A percentile compares a stretch with the other conserved stretches of the same genome.
Conservation (phyloP, 805 yeast genomes). For the Monosporozyma yasuniensis region DNA sequence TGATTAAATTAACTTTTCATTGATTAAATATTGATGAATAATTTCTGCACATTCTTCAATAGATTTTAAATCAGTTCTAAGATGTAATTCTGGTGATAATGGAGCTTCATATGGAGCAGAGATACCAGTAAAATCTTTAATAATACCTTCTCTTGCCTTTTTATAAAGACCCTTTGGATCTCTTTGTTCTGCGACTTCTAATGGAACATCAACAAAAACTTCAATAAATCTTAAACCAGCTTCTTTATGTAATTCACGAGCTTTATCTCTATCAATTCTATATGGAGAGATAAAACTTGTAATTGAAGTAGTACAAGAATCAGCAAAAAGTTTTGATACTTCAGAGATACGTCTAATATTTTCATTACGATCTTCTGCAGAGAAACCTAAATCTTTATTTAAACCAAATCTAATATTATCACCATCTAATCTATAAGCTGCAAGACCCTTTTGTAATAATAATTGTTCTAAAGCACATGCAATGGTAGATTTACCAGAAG, state of each 20-base stretch:
- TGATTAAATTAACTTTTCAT: slow-evolving; percentile 32
- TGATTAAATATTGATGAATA: slow-evolving; percentile 58
- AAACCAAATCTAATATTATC: slow-evolving; percentile 92
- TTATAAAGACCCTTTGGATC: slow-evolving; percentile 96
- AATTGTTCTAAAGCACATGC: slow-evolving; percentile 90
- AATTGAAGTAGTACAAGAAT: slow-evolving; percentile 77
- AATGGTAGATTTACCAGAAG: slow-evolving; percentile 90
- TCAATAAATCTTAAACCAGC: slow-evolving; percentile 77
- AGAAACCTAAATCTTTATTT: slow-evolving; percentile 89
- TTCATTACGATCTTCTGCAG: slow-evolving; percentile 86
- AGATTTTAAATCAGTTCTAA: slow-evolving; percentile 59
- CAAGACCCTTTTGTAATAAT: slow-evolving; percentile 56
- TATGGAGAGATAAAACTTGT: slow-evolving; percentile 94
- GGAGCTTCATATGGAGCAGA: slow-evolving; percentile 97
- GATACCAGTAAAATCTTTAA: slow-evolving; percentile 91
- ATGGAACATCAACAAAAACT: slow-evolving; percentile 87
- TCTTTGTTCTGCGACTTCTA: slow-evolving; percentile 90
- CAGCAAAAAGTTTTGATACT: slow-evolving; percentile 89
- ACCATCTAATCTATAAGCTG: slow-evolving; percentile 85
- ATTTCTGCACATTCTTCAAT: slow-evolving; percentile 75
- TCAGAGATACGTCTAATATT: slow-evolving; percentile 92
- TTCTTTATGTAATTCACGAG: slow-evolving; percentile 74
- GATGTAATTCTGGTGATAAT: slow-evolving; percentile 68
- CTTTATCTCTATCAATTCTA: slow-evolving; percentile 71
- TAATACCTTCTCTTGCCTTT: slow-evolving; percentile 91